Base-by-base conservation (phyloP, 225 moss, liverwort and hornwort genomes). In the Marchantia paleacea region DNA sequence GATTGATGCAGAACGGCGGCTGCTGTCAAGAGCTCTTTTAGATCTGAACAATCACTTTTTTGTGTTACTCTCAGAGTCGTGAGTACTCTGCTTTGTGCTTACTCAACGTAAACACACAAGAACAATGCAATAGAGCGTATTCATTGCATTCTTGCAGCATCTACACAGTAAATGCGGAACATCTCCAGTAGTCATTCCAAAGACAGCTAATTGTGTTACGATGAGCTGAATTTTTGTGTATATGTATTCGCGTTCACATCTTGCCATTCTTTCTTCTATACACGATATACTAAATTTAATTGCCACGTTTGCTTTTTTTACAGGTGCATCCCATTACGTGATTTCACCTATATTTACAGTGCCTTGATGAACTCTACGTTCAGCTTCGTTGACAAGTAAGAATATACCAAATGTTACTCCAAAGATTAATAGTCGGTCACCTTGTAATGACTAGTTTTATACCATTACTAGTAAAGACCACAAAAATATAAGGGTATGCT, bases 381-480 rank as follows among this genome's bases (percentile, higher is more conserved):
- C 90, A 97, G 97, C 87, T 97, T 95, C 85, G 94, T 97, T 73
- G 97, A 97, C 75, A 91, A 88, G 97, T 93, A 83, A 83, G 88
- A 74, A 31, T 15, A 28, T 52, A 19, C 74, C 39, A 3, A 39
- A 39, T 70, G 58, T 58, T 1, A 15, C 39, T 7, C 20, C 16
- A 15, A 28, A 7, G 19, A 8, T 75, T 75, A 52, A 75, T 75
- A 75, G 28, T 28, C 12, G 58, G 11, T 54, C 53, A 4, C 31
- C 62, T 62, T 53, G 74, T 25, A 12, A 8, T 54, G 6, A 0
- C 53, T 12, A 28, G 12, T 75, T 12, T 24, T 53, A 30, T 49
- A 5, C 52, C 50, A 12, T 72, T 51, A 11, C 22, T 20, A 72
- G n/a, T 66, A 48, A 50, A 52, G 15, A 48, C 20, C 70, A 58